Base-by-base conservation (phyloP, 148 eudicot species). In the Arctostaphylos glauca region DNA sequence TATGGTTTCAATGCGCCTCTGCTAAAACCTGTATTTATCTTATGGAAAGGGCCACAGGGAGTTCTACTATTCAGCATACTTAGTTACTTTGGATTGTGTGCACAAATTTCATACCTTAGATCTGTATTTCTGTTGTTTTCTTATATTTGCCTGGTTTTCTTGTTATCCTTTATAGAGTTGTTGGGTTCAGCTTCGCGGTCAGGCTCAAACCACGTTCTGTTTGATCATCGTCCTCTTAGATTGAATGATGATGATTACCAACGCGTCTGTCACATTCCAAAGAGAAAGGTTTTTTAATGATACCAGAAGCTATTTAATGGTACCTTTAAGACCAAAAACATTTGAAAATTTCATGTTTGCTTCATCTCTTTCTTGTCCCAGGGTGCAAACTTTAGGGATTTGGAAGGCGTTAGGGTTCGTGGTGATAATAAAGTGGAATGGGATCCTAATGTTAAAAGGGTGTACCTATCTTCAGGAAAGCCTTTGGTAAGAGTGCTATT, bases 381-480 rank as follows among this genome's bases (percentile, higher is more conserved):
- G 99, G 99, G 97, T 7, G 98, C 99, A 71, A 92, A 92, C 74
- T 96, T 92, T 50, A 86, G 98, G 74, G 85, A 96, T 80, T 77
- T 96, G 9, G 84, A 85, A 49, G 99, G 99, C 46, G 93, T 96
- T 16, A 74, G 82, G 56, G 94, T 94, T 23, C 80, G 91, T 31
- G 25, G 49, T 41, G 90, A 91, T 59, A 96, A 94, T 5, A 89
- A 83, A 75, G 97, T 91, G 13, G 87, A 89, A 62, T 92, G 83
- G 89, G 99, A 96, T 70, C 94, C 95, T 13, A 48, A 79, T 41
- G 88, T 94, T 0, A 47, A 85, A 53, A 88, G 95, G 75, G 91
- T 78, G 58, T 60, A 55, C 3, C 58, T 96, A 18, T 70, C 92
- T 41, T 92, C 97, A 0, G 90, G 92, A 23, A 96, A 96, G 80